Evolutionary conservation across 805 yeast species (phyloP), one percentile per base, ranked within the genome.

Genomic region (Wickerhamomyces mucosus): DNA sequence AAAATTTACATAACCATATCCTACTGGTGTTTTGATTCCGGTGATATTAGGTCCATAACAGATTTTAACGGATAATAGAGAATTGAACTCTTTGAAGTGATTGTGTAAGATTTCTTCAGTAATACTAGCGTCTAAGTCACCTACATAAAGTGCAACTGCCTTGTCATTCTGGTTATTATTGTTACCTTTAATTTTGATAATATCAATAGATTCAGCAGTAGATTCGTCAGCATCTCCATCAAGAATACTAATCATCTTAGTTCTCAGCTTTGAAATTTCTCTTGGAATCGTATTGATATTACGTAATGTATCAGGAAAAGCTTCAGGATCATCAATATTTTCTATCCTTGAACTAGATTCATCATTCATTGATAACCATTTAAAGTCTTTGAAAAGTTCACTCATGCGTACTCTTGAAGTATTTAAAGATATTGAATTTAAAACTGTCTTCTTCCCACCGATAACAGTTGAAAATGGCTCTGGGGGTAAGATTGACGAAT

Each of bases 1-100:
- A 48, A 77, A 78, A 35, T 80, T 78, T 14, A 79, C 75, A 49
- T 79, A 81, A 1, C 85, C 92, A 53, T 80, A 78, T 3, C 85
- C 80, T 35, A 83, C 56, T 1, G 86, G 71, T 29, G 63, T 55
- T 16, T 68, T 68, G 8, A 16, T 14, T 4, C 26, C 26, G n/a
- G n/a, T n/a, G n/a, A 70, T 59, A 20, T 58, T 55, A 17, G 71
- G 66, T 42, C 73, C 72, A 34, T 63, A 56, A 41, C 85, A 74
- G 25, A 81, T 61, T 46, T 77, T 78, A 19, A 75, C 72, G 4
- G 81, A 69, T 11, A 65, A 50, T 12, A 78, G 61, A 0, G 75
- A 60, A 8, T 67, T 62, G 37, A 38, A 65, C 12, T 42, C 42
- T 1, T 50, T 41, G 38, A 81, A 78, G 26, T 61, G 44, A 1